Conservation (phyloP, 345 rosid species). For the Euphorbia peplus region DNA sequence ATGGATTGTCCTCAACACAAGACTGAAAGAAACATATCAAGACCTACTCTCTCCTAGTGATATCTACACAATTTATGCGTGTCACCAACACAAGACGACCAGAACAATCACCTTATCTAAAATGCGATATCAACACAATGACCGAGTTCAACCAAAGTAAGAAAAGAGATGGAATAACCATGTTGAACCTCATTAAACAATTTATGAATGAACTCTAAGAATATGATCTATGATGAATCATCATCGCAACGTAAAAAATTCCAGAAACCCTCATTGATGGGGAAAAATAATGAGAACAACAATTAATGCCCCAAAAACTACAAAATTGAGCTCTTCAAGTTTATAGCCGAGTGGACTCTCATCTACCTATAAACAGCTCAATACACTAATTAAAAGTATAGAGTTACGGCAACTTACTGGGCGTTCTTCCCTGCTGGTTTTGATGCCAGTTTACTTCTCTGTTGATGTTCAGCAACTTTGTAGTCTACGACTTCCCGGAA, state of each 20-base stretch:
- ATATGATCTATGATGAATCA: background rate
- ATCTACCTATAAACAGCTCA: background rate
- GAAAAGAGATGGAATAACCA: background rate
- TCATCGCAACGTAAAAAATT: background rate
- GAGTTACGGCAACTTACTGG: background rate
- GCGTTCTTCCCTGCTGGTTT: conserved; percentile 17
- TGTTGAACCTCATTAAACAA: background rate
- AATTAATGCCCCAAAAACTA: background rate
- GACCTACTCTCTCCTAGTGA: too few relatives aligned
- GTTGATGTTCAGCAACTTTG: conserved; percentile 92
- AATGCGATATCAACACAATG: too few relatives aligned
- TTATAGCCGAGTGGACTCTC: background rate
- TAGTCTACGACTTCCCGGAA: conserved; percentile 91
- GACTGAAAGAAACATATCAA: too few relatives aligned
- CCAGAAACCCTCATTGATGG: conserved; percentile 7
- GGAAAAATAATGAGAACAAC: conserved; percentile 11
- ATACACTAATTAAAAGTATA: background rate
- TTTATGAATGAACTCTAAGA: background rate
- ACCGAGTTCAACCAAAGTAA: background rate
- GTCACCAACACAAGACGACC: too few relatives aligned
- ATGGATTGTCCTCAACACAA: too few relatives aligned
- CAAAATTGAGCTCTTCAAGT: background rate
- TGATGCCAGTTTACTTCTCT: conserved; percentile 65
- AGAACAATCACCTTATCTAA: too few relatives aligned
- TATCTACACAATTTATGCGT: too few relatives aligned